Evolutionary conservation across 2,329 filamentous ascomycete species (phyloP).

Genomic region (Sclerotinia subarctica): DNA sequence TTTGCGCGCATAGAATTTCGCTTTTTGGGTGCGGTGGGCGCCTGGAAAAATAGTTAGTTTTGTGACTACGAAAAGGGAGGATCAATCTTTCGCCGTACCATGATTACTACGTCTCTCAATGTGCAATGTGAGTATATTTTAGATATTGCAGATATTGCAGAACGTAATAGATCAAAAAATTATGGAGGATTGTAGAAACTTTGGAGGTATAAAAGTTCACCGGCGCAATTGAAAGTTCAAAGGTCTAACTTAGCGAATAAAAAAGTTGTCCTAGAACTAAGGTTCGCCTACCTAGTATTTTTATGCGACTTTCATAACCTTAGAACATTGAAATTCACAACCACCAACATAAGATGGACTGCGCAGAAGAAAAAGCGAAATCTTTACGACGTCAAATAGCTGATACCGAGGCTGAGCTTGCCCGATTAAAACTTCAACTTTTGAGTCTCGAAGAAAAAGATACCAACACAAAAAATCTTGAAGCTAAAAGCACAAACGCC

Average conservation of each 20-base stretch:
- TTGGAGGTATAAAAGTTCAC: constrained; percentile 7
- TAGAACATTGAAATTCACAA: not conserved
- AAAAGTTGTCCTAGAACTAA: constrained; percentile 7
- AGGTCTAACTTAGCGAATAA: constrained; percentile 13
- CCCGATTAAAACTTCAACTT: constrained; percentile 46
- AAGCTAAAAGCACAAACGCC: not conserved
- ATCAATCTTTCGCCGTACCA: constrained; percentile 18
- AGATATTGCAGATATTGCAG: no score
- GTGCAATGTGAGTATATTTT: not conserved
- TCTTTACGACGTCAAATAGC: constrained; percentile 48
- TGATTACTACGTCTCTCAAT: constrained; percentile 15
- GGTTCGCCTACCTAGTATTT: not conserved
- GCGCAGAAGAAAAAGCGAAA: constrained; percentile 37
- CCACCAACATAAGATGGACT: constrained; percentile 39
- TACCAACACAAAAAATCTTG: not conserved
- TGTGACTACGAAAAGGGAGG: not conserved
- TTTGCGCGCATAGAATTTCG: constrained; percentile 57
- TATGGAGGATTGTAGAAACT: not conserved
- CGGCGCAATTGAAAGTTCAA: not conserved
- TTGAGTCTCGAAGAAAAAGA: constrained; percentile 32
- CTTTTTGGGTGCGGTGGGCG: constrained; percentile 49
- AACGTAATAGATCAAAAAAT: not conserved
- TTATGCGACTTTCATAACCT: not conserved
- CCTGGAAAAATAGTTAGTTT: constrained; percentile 37
- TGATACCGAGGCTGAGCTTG: constrained; percentile 48